Evolutionary conservation across 1,284 basidiomycete genomes (phyloP).

Genomic region (Trichosporon ovoides): DNA sequence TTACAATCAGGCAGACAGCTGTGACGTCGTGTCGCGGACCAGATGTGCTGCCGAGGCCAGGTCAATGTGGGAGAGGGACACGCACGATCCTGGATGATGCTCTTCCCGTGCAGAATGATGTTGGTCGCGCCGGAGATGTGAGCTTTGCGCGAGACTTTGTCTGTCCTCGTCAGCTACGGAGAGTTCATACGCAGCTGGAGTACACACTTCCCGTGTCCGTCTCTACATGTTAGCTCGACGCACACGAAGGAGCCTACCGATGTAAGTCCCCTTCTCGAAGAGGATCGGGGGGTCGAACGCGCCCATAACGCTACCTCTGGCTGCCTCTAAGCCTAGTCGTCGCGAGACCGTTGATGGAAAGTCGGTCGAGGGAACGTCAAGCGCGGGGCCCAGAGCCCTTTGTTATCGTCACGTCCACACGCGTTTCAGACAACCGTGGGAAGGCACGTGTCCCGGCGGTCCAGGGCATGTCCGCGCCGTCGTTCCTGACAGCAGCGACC

Average conservation of each 20-base stretch:
- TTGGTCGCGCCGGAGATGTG: slow-evolving; percentile 93
- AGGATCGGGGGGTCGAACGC: slow-evolving; percentile 43
- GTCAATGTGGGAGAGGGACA: too few relatives aligned
- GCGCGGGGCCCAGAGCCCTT: too few relatives aligned
- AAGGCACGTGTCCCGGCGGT: too few relatives aligned
- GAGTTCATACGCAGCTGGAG: too few relatives aligned
- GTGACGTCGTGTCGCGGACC: neutral
- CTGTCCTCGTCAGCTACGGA: slow-evolving; percentile 20
- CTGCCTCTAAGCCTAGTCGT: too few relatives aligned
- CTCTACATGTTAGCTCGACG: slow-evolving; percentile 22
- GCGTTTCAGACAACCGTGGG: too few relatives aligned
- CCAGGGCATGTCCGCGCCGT: too few relatives aligned
- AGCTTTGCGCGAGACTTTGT: slow-evolving; percentile 88
- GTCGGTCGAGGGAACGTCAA: too few relatives aligned
- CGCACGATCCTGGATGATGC: slow-evolving; percentile 70
- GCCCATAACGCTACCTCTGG: slow-evolving; percentile 32
- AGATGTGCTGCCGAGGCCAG: too few relatives aligned
- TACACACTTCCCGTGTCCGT: slow-evolving; percentile 47
- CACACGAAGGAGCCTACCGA: slow-evolving; percentile 24
- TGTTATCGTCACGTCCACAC: too few relatives aligned
- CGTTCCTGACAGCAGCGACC: neutral
- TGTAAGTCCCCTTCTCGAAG: slow-evolving; percentile 44
- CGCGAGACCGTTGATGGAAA: too few relatives aligned
- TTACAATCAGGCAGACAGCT: too few relatives aligned
- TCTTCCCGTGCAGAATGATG: slow-evolving; percentile 95